These are phyloP conservation scores for Pythium sp. DNA, from an alignment of 352 stramenopile genomes.

Conservation along the genomic window DNA sequence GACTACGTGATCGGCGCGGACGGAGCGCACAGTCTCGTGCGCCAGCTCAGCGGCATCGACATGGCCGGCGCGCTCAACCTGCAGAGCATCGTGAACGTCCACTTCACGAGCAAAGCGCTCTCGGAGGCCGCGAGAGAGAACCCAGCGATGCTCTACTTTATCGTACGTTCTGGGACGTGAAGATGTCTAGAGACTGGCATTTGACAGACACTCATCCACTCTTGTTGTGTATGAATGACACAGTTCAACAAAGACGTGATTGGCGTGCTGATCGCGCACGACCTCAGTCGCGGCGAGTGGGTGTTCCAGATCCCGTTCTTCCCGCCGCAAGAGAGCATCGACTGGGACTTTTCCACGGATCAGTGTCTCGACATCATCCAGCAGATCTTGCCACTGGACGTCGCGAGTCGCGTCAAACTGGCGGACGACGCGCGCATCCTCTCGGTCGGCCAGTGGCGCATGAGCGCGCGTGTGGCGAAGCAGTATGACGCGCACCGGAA, in stretches of 20 bases:
- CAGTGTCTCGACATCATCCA: conserved; percentile 60
- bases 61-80: conserved; percentile 75
- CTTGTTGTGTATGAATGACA: background rate
- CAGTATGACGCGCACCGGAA: conserved; percentile 66
- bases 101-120: conserved; percentile 87
- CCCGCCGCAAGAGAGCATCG: conserved; percentile 74
- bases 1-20: conserved; percentile 91
- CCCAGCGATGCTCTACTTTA: conserved; percentile 94
- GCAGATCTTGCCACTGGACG: conserved; percentile 37
- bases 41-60: conserved; percentile 62
- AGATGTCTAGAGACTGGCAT: background rate
- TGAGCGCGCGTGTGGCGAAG: conserved; percentile 90
- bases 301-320: conserved; percentile 94
- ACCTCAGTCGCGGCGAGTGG: conserved; percentile 86
- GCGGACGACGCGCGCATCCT: conserved; percentile 73
- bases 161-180: conserved; percentile 38
- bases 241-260: conserved; percentile 85
- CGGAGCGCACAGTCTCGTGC: conserved; percentile 85
- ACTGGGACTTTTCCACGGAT: conserved; percentile 50
- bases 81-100: conserved; percentile 93
- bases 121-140: conserved; percentile 54
- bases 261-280: conserved; percentile 92
- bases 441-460: conserved; percentile 90
- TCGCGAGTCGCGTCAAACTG: background rate
- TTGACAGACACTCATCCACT: background rate